Conservation (phyloP, 176 grass and related monocot species). For the Rhynchospora tenuis region DNA sequence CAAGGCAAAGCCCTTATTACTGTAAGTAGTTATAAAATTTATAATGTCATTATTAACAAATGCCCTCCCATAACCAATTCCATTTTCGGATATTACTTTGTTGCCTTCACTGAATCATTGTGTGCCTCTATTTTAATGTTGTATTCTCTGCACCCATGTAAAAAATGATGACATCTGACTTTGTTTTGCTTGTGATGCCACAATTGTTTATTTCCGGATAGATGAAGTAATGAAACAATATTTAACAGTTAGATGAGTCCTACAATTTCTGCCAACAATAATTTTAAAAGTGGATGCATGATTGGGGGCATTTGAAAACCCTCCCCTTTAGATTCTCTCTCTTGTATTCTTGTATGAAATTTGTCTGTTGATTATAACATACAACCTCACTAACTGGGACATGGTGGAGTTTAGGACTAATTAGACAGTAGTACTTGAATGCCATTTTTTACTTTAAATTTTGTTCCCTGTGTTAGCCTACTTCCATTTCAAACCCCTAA, state of each 20-base stretch:
- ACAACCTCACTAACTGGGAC: neutral
- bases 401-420: neutral
- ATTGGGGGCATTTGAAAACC: too few relatives aligned
- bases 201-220: neutral
- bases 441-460: neutral
- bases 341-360: neutral
- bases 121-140: too few relatives aligned
- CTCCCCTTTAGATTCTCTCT: neutral
- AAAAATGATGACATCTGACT: neutral
- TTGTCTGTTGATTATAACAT: neutral
- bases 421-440: neutral
- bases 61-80: neutral
- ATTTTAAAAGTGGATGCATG: neutral
- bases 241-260: neutral
- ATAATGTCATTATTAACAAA: neutral
- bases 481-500: neutral
- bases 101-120: neutral
- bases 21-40: constrained; percentile 26
- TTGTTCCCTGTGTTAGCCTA: neutral
- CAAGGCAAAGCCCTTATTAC: constrained; percentile 76
- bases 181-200: neutral
- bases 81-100: neutral
- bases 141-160: neutral
- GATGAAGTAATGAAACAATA: neutral
- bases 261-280: neutral